Percentiles rank a stretch among this genome's conserved stretches.
Evolutionary conservation across 148 eudicot species (phyloP).

Genomic region (Dysphania ambrosioides): DNA sequence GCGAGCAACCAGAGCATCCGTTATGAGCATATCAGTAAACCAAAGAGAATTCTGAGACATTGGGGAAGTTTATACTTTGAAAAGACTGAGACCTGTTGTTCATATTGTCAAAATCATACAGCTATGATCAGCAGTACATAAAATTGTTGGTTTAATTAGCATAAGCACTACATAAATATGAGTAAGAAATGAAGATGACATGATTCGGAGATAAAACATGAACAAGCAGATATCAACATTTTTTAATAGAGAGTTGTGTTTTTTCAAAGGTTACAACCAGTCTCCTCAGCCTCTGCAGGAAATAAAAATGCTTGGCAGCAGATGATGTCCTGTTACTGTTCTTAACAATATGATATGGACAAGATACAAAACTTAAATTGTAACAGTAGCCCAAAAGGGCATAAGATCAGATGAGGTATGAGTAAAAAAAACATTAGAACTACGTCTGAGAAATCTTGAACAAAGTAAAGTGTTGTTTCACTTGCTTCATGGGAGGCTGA

Average conservation of each 20-base stretch:
- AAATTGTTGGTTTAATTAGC: background rate
- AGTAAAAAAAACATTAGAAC: background rate
- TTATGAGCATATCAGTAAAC: too few species aligned
- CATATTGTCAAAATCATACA: too few species aligned
- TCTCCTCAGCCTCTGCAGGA: background rate
- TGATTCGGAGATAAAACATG: background rate
- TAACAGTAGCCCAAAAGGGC: background rate
- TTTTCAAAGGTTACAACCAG: background rate
- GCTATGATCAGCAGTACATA: background rate
- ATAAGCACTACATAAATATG: background rate
- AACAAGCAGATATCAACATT: background rate
- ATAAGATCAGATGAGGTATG: background rate
- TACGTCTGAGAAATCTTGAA: slow-evolving; percentile 1
- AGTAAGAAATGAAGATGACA: background rate
- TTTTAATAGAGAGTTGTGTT: background rate
- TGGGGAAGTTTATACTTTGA: too few species aligned
- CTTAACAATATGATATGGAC: slow-evolving; percentile 5
- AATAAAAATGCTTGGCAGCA: background rate
- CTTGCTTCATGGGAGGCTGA: background rate
- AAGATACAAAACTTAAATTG: slow-evolving; percentile 9
- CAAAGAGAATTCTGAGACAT: too few species aligned
- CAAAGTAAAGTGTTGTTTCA: background rate
- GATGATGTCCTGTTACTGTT: background rate
- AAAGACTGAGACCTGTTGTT: too few species aligned
- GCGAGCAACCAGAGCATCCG: too few species aligned